Evolutionary conservation across 1,284 basidiomycete species (phyloP).

Genomic region (Papiliotrema fonsecae): DNA sequence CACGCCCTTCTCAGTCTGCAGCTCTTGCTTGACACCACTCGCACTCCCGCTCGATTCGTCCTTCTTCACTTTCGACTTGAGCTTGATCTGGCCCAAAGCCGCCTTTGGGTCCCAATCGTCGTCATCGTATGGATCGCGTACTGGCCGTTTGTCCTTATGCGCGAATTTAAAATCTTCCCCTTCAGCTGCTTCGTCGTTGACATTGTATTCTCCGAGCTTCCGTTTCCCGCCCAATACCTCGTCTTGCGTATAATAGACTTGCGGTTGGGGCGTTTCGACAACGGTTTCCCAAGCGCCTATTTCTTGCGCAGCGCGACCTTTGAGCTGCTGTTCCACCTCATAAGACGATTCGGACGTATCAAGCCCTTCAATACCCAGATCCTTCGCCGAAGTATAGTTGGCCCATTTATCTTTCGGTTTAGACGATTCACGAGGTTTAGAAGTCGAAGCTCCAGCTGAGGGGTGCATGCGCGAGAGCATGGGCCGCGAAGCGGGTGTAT

Average conservation of each 20-base stretch:
- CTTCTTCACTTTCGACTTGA: constrained; percentile 37
- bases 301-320: constrained; percentile 59
- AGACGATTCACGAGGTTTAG: constrained; percentile 3
- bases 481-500: constrained; percentile 3
- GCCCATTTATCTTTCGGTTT: constrained; percentile 67
- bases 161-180: constrained; percentile 30
- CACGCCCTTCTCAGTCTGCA: constrained; percentile 10
- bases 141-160: constrained; percentile 22
- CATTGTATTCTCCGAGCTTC: constrained; percentile 16
- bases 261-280: constrained; percentile 38
- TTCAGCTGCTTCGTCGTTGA: constrained; percentile 24
- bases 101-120: constrained; percentile 37
- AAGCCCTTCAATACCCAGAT: constrained; percentile 70
- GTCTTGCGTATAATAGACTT: constrained; percentile 18
- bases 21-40: constrained; percentile 1
- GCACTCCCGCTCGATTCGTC: constrained; percentile 8
- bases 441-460: constrained; percentile 15
- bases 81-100: constrained; percentile 25
- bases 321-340: constrained; percentile 57
- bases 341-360: constrained; percentile 53
- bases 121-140: constrained; percentile 38
- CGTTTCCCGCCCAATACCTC: constrained; percentile 13
- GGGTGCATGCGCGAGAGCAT: background rate
- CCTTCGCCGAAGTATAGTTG: constrained; percentile 81
- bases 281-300: constrained; percentile 83